Base-by-base conservation (phyloP, 73 alveolate genomes). In the Paraurostyla sp. region DNA sequence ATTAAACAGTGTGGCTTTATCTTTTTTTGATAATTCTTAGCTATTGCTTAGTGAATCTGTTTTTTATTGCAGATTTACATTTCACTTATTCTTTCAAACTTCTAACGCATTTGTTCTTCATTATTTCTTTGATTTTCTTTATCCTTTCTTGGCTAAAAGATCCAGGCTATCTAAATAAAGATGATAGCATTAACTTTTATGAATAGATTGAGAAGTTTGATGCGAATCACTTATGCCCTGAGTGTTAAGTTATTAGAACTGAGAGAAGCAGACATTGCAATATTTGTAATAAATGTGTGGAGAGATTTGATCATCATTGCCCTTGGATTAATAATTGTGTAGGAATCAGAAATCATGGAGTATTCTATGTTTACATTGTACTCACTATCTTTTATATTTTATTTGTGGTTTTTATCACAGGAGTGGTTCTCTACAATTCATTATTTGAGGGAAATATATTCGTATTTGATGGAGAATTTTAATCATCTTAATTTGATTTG, bases 211-310 rank as follows among this genome's bases (percentile, higher is more conserved):
- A 83, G 30, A 41, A 32, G 25, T 54, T 87, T 22, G 89, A 83
- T 43, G 91, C 88, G 4, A 27, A 68, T 41, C 27, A 43, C 41
- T 87, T 88, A 38, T 94, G 98, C 46, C 94, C 95, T 16, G 94
- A 88, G 33, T 94, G 98, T 54, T 40, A 83, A 71, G 90, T 94
- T 3, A 83, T 80, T 18, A 80, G 96, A 62, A 92, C 94, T 38
- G 91, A 89, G 45, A 83, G 98, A 73, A 89, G 96, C 56, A 87
- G 94, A 52, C 98, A 94, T 80, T 94, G 98, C 83, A 83, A 83
- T 56, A 81, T 94, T 50, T 94, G 98, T 51, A 71, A 94, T 69
- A 75, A 68, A 65, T 94, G 98, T 45, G 94, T 94, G n/a, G 98
- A 94, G 62, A 91, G 93, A 71, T 89, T 89, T 22, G 97, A 93